phyloP scores from a whole-genome alignment of 1,284 basidiomycete species.

The Trichosporon sp. region DNA sequence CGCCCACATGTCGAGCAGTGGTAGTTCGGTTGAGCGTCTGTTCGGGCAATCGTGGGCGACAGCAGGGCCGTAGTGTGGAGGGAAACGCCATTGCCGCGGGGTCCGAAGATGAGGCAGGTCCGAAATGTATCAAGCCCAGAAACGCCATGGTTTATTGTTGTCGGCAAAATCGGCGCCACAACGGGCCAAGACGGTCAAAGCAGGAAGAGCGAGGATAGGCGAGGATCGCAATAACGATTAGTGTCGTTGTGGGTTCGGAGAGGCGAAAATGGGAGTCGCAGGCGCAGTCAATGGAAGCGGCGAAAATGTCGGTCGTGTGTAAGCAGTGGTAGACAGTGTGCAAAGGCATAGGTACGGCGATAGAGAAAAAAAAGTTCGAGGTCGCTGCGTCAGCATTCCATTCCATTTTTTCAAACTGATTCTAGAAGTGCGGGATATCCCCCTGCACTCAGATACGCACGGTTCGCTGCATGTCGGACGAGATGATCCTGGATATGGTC shows the following conservation, averaged over 20 bases:
- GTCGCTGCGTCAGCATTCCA: background rate
- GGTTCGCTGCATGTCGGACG: slow-evolving; percentile 38
- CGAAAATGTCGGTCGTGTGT: background rate
- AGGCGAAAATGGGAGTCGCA: background rate
- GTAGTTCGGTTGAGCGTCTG: slow-evolving; percentile 29
- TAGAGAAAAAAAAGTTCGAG: background rate
- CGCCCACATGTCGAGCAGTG: slow-evolving; percentile 30
- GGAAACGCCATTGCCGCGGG: background rate
- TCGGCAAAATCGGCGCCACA: background rate
- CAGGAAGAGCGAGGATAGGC: background rate
- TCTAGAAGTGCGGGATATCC: background rate
- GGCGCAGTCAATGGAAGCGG: background rate
- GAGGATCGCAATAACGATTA: background rate
- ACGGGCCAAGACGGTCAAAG: slow-evolving; percentile 1
- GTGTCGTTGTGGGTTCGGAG: background rate
- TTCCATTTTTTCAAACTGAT: background rate
- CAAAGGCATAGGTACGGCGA: background rate
- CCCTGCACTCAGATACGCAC: slow-evolving; percentile 23
- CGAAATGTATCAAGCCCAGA: background rate
- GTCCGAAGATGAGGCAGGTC: background rate
- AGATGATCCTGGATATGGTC: slow-evolving; percentile 33
- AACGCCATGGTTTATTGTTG: background rate
- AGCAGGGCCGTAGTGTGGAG: background rate
- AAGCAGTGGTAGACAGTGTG: background rate
- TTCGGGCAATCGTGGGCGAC: no score